phyloP scores from a whole-genome alignment of 441 rosid genomes.

The Kokia cookei region DNA sequence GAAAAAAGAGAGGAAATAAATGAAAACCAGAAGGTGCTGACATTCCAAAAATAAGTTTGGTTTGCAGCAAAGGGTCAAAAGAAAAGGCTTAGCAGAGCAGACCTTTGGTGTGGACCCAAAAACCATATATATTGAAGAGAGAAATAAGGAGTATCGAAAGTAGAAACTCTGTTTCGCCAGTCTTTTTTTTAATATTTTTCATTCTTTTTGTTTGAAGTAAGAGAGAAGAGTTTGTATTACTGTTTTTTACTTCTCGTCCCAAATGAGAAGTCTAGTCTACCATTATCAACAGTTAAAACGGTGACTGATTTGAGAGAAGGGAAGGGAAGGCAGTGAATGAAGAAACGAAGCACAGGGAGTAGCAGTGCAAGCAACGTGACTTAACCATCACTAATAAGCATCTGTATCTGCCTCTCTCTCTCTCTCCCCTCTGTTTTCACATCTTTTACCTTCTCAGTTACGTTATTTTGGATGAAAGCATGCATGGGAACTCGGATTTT shows the following conservation, averaged over 20 bases:
- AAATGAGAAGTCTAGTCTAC: constrained; percentile 4
- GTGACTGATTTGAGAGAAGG: constrained; percentile 30
- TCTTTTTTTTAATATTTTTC: neutral
- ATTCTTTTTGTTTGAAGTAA: neutral
- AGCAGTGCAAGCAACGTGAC: constrained; percentile 23
- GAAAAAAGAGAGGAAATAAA: constrained; percentile 13
- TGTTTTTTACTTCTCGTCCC: neutral
- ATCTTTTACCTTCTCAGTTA: constrained; percentile 40
- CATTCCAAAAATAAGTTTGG: constrained; percentile 32
- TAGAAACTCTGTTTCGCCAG: neutral
- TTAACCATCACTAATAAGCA: constrained; percentile 11
- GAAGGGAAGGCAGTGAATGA: neutral
- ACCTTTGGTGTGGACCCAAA: constrained; percentile 6
- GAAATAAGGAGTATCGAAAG: neutral
- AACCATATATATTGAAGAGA: neutral
- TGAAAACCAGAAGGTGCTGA: constrained; percentile 19
- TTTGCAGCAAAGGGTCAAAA: constrained; percentile 12
- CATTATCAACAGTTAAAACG: constrained; percentile 7
- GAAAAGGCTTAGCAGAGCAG: neutral
- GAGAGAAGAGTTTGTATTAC: neutral
- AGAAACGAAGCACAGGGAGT: constrained; percentile 11
- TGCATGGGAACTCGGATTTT: constrained; percentile 21
- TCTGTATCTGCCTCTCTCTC: neutral
- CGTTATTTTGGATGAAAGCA: constrained; percentile 25
- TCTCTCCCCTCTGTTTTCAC: constrained; percentile 18